phyloP scores from a whole-genome alignment of 2,329 filamentous ascomycete genomes.

The Tetracladium maxilliforme region DNA sequence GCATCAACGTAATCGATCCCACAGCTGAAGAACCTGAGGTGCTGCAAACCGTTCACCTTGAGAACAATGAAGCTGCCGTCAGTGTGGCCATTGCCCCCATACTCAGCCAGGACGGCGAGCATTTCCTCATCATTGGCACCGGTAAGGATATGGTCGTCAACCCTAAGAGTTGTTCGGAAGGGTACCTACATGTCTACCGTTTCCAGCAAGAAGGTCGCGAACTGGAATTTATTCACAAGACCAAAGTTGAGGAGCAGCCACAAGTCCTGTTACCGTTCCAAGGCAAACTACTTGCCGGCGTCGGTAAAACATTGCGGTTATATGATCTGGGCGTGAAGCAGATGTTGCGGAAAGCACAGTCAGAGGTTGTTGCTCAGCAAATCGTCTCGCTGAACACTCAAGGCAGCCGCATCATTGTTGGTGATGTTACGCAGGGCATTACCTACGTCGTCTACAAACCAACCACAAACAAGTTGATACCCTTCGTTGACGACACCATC shows the following conservation, averaged over 20 bases:
- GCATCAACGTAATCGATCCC: slow-evolving; percentile 84
- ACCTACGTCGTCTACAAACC: slow-evolving; percentile 91
- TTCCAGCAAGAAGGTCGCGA: slow-evolving; percentile 77
- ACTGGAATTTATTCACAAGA: slow-evolving; percentile 93
- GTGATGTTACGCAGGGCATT: slow-evolving; percentile 83
- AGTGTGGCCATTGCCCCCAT: slow-evolving; percentile 78
- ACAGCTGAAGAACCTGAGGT: slow-evolving; percentile 58
- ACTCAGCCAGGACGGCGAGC: slow-evolving; percentile 74
- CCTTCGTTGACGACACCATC: slow-evolving; percentile 83
- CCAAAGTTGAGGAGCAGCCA: slow-evolving; percentile 77
- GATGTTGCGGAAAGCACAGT: slow-evolving; percentile 81
- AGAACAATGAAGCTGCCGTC: slow-evolving; percentile 82
- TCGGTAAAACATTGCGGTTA: slow-evolving; percentile 68
- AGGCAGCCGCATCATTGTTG: slow-evolving; percentile 80
- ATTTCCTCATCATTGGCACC: slow-evolving; percentile 86
- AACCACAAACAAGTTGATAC: slow-evolving; percentile 79
- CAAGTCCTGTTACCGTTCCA: slow-evolving; percentile 88
- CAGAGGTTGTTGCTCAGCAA: slow-evolving; percentile 63
- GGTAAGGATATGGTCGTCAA: slow-evolving; percentile 77
- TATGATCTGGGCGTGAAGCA: slow-evolving; percentile 92
- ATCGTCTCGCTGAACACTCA: slow-evolving; percentile 83
- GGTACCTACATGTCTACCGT: slow-evolving; percentile 85
- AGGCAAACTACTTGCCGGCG: slow-evolving; percentile 72
- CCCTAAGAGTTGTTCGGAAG: slow-evolving; percentile 60
- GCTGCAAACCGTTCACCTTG: slow-evolving; percentile 64